These are phyloP conservation scores for Barnettozyma hawaiiensis DNA, from an alignment of 1,139 yeast species.

Conservation along the genomic window DNA sequence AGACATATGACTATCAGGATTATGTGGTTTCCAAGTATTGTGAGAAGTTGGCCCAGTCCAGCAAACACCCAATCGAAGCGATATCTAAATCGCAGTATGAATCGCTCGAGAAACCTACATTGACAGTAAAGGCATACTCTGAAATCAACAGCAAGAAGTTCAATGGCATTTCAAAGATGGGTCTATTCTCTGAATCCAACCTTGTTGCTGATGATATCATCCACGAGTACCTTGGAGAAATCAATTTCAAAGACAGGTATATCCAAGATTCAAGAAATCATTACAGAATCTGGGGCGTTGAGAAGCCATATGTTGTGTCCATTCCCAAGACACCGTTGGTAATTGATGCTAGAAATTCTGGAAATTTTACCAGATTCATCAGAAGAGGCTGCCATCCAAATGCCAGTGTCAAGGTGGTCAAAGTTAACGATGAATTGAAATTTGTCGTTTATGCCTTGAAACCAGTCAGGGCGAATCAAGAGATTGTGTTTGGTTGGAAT, in stretches of 20 bases:
- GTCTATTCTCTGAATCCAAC: constrained; percentile 46
- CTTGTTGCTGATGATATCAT: constrained; percentile 49
- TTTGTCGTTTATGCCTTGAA: constrained; percentile 56
- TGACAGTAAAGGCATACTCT: constrained; percentile 30
- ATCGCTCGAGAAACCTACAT: constrained; percentile 12
- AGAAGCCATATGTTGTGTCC: constrained; percentile 71
- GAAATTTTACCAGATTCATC: constrained; percentile 70
- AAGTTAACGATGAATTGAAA: constrained; percentile 43
- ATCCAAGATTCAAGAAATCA: constrained; percentile 64
- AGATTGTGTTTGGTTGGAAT: constrained; percentile 77
- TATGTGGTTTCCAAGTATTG: constrained; percentile 27
- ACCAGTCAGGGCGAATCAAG: constrained; percentile 55
- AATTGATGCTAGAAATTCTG: constrained; percentile 74
- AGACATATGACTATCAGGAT: constrained; percentile 44
- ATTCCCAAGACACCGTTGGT: constrained; percentile 50
- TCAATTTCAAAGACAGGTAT: constrained; percentile 60
- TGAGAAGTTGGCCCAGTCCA: constrained; percentile 1
- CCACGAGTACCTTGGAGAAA: constrained; percentile 68
- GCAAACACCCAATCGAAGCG: constrained; percentile 3
- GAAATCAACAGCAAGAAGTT: constrained; percentile 37
- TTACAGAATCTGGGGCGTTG: constrained; percentile 74
- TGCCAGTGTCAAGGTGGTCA: constrained; percentile 54
- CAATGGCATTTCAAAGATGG: constrained; percentile 66
- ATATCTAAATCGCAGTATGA: constrained; percentile 10
- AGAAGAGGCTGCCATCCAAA: constrained; percentile 77